Percentiles rank a stretch among this genome's conserved stretches.
Evolutionary conservation across 768 basidiomycete species (phyloP).

Genomic region (Scleroderma citrinum): DNA sequence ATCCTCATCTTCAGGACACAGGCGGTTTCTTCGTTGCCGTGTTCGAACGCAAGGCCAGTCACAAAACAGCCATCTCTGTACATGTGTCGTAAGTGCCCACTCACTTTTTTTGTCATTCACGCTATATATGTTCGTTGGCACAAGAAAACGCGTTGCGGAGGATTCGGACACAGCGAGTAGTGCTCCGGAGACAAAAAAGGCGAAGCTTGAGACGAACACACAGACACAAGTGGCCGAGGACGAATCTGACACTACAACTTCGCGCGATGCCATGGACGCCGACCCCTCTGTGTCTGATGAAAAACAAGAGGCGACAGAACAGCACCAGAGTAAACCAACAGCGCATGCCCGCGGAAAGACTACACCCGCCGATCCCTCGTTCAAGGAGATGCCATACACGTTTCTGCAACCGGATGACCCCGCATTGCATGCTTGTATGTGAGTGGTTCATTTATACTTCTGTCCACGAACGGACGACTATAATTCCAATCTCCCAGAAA

Average conservation of each 20-base stretch:
- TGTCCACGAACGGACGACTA: neutral
- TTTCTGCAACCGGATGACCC: slow-evolving; percentile 70
- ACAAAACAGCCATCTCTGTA: slow-evolving; percentile 1
- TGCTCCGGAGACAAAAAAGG: slow-evolving; percentile 46
- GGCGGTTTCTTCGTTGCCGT: slow-evolving; percentile 99
- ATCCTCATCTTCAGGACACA: slow-evolving; percentile 93
- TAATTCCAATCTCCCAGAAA: slow-evolving; percentile 37
- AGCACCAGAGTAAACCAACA: neutral
- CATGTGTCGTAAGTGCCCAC: slow-evolving; percentile 11
- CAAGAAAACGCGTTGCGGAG: slow-evolving; percentile 45
- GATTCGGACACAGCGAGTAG: slow-evolving; percentile 27
- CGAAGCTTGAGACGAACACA: slow-evolving; percentile 31
- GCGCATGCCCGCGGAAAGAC: neutral
- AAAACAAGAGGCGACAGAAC: slow-evolving; percentile 1
- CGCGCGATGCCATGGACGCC: slow-evolving; percentile 5
- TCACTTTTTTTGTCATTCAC: too few relatives aligned
- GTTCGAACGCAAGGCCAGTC: slow-evolving; percentile 44
- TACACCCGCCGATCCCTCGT: slow-evolving; percentile 33
- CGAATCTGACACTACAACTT: slow-evolving; percentile 1
- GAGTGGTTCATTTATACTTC: slow-evolving; percentile 22
- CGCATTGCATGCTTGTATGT: slow-evolving; percentile 70
- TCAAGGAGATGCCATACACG: slow-evolving; percentile 90
- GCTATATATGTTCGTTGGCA: too few relatives aligned
- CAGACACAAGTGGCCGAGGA: slow-evolving; percentile 4
- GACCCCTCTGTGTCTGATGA: neutral